A percentile compares a stretch with the other conserved stretches of the same genome.
Conservation (phyloP, 768 basidiomycete genomes). For the Termitomyces titanicus region DNA sequence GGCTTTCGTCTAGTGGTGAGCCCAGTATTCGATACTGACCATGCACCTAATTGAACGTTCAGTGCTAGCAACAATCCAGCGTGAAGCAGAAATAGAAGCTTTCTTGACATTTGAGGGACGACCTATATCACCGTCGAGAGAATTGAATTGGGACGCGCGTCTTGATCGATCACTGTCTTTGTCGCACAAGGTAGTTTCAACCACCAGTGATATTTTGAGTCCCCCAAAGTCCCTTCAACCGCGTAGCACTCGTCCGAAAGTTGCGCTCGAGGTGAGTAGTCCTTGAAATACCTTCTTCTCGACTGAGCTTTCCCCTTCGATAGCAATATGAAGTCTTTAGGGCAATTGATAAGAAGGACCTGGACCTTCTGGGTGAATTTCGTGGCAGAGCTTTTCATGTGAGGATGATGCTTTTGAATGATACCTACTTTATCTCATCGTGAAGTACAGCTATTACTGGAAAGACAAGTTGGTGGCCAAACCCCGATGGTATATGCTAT, state of each 20-base stretch:
- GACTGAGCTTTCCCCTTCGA: not conserved
- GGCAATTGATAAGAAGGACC: slow-evolving; percentile 82
- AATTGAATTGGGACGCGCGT: slow-evolving; percentile 10
- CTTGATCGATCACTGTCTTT: slow-evolving; percentile 18
- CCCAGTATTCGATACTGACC: not conserved
- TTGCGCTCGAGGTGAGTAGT: slow-evolving; percentile 44
- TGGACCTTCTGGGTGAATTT: slow-evolving; percentile 79
- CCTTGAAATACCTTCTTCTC: not conserved
- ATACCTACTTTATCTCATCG: not conserved
- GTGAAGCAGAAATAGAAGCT: slow-evolving; percentile 62
- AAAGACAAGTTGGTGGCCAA: slow-evolving; percentile 72
- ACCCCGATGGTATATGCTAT: slow-evolving; percentile 92
- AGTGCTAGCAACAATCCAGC: slow-evolving; percentile 50
- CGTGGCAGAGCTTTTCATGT: slow-evolving; percentile 80
- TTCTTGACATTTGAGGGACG: slow-evolving; percentile 52
- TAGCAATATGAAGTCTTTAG: slow-evolving; percentile 64
- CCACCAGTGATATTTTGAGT: slow-evolving; percentile 1
- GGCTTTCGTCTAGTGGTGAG: slow-evolving; percentile 63
- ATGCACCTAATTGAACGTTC: slow-evolving; percentile 4
- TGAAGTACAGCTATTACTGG: slow-evolving; percentile 56
- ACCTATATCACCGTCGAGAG: slow-evolving; percentile 30
- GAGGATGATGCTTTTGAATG: slow-evolving; percentile 20
- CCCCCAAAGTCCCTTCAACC: slow-evolving; percentile 8
- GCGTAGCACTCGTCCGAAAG: slow-evolving; percentile 31
- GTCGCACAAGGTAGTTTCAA: slow-evolving; percentile 10